Percentiles rank a stretch among this genome's conserved stretches.
Conservation (phyloP, 805 yeast species). For the Candida railenensis region DNA sequence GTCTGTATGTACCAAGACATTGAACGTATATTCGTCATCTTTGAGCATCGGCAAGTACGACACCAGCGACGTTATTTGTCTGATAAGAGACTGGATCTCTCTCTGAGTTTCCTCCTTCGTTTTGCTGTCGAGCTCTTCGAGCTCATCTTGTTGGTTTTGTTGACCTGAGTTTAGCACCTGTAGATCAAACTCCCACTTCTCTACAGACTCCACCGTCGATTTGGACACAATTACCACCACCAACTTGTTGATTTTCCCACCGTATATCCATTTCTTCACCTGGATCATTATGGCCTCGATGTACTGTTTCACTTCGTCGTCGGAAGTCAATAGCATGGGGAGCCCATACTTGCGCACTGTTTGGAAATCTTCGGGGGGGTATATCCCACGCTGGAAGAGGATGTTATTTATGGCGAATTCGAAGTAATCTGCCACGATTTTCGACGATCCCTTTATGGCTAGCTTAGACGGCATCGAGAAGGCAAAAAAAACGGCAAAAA, state of each 20-base stretch:
- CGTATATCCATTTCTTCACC: conserved; percentile 67
- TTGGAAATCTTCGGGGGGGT: conserved; percentile 82
- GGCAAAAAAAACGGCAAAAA: not conserved
- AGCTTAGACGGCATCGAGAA: conserved; percentile 31
- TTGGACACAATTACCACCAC: conserved; percentile 73
- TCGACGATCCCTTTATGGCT: conserved; percentile 76
- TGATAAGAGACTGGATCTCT: conserved; percentile 80
- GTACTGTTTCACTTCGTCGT: conserved; percentile 73
- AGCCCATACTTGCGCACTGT: conserved; percentile 78
- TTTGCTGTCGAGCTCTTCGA: conserved; percentile 17
- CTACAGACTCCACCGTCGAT: conserved; percentile 65
- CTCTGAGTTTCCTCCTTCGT: conserved; percentile 53
- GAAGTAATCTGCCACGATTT: conserved; percentile 78
- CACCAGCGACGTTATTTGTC: conserved; percentile 87
- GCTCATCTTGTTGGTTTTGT: not conserved
- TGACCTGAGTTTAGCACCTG: conserved; percentile 30
- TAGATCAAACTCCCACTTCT: conserved; percentile 83
- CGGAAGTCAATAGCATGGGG: conserved; percentile 66
- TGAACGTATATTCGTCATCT: conserved; percentile 67
- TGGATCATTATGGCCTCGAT: conserved; percentile 67
- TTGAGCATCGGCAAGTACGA: conserved; percentile 75
- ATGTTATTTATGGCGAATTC: conserved; percentile 79
- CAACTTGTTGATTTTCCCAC: conserved; percentile 64
- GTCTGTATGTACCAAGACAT: conserved; percentile 80
- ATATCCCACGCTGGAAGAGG: conserved; percentile 84